Evolutionary conservation across 345 rosid genomes (phyloP).

Genomic region (Cochlearia excelsa): DNA sequence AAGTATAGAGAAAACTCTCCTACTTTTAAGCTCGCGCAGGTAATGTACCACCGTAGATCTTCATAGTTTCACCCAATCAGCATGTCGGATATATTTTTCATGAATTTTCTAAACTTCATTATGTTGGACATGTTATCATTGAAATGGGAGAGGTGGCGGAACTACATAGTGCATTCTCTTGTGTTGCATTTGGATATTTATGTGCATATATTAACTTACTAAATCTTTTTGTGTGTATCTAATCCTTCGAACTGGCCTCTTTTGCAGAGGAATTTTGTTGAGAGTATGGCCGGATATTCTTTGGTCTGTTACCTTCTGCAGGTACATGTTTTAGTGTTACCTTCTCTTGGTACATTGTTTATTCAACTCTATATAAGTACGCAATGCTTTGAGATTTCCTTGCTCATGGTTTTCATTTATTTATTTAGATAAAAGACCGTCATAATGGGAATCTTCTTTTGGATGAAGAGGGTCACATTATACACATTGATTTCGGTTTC

Average conservation of each 20-base stretch:
- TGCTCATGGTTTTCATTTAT: slow-evolving; percentile 7
- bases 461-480: slow-evolving; percentile 98
- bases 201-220: neutral
- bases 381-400: slow-evolving; percentile 3
- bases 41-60: slow-evolving; percentile 35
- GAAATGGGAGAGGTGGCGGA: neutral
- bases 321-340: slow-evolving; percentile 42
- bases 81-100: slow-evolving; percentile 20
- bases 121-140: slow-evolving; percentile 20
- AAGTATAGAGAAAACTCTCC: slow-evolving; percentile 85
- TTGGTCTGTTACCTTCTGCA: slow-evolving; percentile 96
- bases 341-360: slow-evolving; percentile 10
- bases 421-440: slow-evolving; percentile 79
- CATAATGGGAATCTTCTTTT: slow-evolving; percentile 93
- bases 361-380: slow-evolving; percentile 7
- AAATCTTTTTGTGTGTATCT: neutral
- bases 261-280: slow-evolving; percentile 95
- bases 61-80: slow-evolving; percentile 10
- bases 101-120: slow-evolving; percentile 1
- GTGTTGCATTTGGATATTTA: slow-evolving; percentile 4
- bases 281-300: slow-evolving; percentile 99
- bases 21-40: slow-evolving; percentile 96
- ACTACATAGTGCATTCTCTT: neutral
- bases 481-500: slow-evolving; percentile 98
- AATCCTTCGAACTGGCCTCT: slow-evolving; percentile 14